Base-by-base conservation (phyloP, 495 filamentous ascomycete species). In the Penicillium fimorum region DNA sequence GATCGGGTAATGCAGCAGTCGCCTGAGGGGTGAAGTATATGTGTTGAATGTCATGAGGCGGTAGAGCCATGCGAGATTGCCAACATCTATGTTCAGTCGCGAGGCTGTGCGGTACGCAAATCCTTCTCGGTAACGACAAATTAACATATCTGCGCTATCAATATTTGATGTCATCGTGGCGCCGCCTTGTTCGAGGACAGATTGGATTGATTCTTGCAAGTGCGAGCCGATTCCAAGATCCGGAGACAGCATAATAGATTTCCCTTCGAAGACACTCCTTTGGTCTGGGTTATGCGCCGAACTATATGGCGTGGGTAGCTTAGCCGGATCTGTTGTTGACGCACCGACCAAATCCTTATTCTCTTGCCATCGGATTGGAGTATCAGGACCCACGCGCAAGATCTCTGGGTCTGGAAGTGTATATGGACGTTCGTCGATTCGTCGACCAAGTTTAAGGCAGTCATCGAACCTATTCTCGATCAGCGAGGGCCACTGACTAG, bases 1-100 rank as follows among this genome's bases (percentile, higher is more conserved):
- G 40, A 94, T 64, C 3, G 94, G 94, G 64, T 97, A 99, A 65
- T 97, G 94, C 20, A 99, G 76, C 7, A 97, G 76, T 48, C 90
- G 83, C 18, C 82, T 79, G 53, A 90, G 72, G 7, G 94, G 92
- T 15, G 85, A 89, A 2, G 90, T 92, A 87, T 90, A 99, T 47
- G 83, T 79, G 64, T 96, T 90, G 65, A 89, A 84, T 2, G 88
- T 90, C 66, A 97, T 94, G 33, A 97, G 71, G 70, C 93, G 82
- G 64, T 94, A 97, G 1, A 99, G 74, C 94, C 94, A 99, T 4
- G 91, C 83, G 17, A 97, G 78, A 70, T 92, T 97, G 9, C 92
- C 94, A 45, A 97, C 90, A 38, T 90, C 84, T 58, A 93, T 94
- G 20, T 84, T 81, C 32, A 77, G 70, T 55, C 85, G 83, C 3